These are phyloP conservation scores for Pyrus betulifolia DNA, from an alignment of 306 rosid species.

Conservation along the genomic window DNA sequence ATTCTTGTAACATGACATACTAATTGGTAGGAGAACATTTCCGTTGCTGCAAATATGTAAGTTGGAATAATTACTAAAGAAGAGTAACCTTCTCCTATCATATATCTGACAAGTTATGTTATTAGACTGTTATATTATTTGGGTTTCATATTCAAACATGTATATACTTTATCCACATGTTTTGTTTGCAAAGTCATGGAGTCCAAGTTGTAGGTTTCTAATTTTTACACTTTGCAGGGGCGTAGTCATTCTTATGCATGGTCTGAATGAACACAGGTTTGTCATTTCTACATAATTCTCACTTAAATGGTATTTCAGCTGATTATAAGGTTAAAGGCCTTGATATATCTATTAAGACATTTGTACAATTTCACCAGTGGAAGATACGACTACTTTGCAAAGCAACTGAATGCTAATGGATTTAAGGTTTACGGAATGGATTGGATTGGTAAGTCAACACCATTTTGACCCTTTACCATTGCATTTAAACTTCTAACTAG, in stretches of 20 bases:
- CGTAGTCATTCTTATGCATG: conserved; percentile 72
- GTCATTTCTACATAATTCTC: conserved; percentile 9
- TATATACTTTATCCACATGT: not conserved
- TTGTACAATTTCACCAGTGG: conserved; percentile 46
- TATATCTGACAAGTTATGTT: too few species aligned
- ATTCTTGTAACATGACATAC: not conserved
- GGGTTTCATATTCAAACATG: too few species aligned
- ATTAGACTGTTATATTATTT: too few species aligned
- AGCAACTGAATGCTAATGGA: conserved; percentile 71
- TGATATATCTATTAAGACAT: conserved; percentile 11
- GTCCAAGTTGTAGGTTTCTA: conserved; percentile 1
- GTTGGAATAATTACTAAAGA: too few species aligned
- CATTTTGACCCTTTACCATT: not conserved
- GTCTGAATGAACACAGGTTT: conserved; percentile 93
- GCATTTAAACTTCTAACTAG: not conserved
- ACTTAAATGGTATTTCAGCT: not conserved
- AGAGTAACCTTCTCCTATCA: too few species aligned
- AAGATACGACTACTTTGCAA: conserved; percentile 72
- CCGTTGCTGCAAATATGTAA: too few species aligned
- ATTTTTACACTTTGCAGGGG: conserved; percentile 58
- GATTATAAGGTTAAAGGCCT: not conserved
- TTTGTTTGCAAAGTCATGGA: not conserved
- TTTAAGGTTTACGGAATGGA: conserved; percentile 90
- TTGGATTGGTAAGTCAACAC: conserved; percentile 75
- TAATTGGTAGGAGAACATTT: too few species aligned